phyloP scores from a whole-genome alignment of 768 basidiomycete species.

The Tylopilus subfusipes region DNA sequence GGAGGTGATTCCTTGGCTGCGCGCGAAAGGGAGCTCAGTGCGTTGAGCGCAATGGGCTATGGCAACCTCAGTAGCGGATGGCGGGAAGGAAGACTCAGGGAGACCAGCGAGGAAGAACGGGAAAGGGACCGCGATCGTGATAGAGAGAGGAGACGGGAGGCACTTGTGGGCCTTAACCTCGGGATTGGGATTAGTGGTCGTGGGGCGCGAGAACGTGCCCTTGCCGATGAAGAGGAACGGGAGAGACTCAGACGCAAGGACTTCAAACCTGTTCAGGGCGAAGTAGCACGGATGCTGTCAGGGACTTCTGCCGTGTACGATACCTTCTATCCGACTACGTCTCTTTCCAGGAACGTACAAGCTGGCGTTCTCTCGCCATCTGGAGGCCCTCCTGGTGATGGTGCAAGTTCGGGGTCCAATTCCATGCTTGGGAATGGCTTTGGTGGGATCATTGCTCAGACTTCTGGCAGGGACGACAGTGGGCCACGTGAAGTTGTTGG shows the following conservation, averaged over 20 bases:
- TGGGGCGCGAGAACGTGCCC: constrained; percentile 59
- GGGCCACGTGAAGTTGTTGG: constrained; percentile 26
- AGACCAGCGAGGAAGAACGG: constrained; percentile 34
- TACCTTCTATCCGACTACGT: constrained; percentile 67
- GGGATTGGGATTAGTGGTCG: constrained; percentile 34
- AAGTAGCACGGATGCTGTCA: constrained; percentile 37
- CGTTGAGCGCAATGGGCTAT: constrained; percentile 48
- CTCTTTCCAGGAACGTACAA: constrained; percentile 27
- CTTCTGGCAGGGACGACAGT: constrained; percentile 24
- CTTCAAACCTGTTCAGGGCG: constrained; percentile 38
- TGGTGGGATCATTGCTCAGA: constrained; percentile 25
- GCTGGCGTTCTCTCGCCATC: constrained; percentile 20
- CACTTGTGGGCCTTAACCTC: constrained; percentile 40
- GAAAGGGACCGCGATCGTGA: constrained; percentile 49
- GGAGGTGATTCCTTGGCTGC: constrained; percentile 30
- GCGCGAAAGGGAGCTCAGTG: constrained; percentile 47
- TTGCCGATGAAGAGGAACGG: constrained; percentile 56
- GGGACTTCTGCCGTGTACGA: constrained; percentile 58
- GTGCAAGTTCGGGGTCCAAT: constrained; percentile 11
- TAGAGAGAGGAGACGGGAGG: constrained; percentile 39
- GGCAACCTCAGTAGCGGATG: constrained; percentile 31
- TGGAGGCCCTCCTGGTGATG: constrained; percentile 18
- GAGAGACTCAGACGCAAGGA: constrained; percentile 55
- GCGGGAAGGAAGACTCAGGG: constrained; percentile 35
- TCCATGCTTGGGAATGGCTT: constrained; percentile 25